A percentile compares a stretch with the other conserved stretches of the same genome.
phyloP scores from a whole-genome alignment of 345 rosid species.

The Salix caprea region DNA sequence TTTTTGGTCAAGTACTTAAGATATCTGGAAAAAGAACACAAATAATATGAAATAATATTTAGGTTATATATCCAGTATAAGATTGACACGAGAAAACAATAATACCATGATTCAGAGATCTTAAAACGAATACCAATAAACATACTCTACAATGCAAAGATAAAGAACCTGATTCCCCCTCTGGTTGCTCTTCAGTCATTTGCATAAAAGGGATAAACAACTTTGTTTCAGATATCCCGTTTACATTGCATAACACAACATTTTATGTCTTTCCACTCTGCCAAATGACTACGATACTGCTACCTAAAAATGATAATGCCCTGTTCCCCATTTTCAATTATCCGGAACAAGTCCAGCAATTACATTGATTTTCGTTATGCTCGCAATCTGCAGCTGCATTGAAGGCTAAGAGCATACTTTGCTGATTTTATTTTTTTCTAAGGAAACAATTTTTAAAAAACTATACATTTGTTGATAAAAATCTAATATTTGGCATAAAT shows the following conservation, averaged over 20 bases:
- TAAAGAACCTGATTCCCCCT: neutral
- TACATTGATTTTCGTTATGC: neutral
- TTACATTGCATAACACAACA: too few species aligned
- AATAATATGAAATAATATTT: neutral
- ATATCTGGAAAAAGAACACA: conserved; percentile 4
- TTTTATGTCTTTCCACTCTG: too few species aligned
- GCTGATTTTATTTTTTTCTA: neutral
- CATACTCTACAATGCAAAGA: neutral
- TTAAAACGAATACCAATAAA: neutral
- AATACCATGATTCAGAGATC: neutral
- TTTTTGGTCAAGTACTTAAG: conserved; percentile 30
- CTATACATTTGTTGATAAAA: too few species aligned
- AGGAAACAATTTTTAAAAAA: neutral
- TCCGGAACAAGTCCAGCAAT: neutral
- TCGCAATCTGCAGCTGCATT: neutral
- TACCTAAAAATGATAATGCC: neutral
- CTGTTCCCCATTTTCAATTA: neutral
- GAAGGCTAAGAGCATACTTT: neutral
- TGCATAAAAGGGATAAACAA: neutral
- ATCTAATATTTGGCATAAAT: too few species aligned
- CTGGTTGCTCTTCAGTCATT: neutral
- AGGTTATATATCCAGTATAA: neutral
- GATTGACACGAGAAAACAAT: neutral
- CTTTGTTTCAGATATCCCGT: neutral
- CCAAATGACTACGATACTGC: neutral